Conservation (phyloP, 495 filamentous ascomycete genomes). For the Penicillium cataractarum region DNA sequence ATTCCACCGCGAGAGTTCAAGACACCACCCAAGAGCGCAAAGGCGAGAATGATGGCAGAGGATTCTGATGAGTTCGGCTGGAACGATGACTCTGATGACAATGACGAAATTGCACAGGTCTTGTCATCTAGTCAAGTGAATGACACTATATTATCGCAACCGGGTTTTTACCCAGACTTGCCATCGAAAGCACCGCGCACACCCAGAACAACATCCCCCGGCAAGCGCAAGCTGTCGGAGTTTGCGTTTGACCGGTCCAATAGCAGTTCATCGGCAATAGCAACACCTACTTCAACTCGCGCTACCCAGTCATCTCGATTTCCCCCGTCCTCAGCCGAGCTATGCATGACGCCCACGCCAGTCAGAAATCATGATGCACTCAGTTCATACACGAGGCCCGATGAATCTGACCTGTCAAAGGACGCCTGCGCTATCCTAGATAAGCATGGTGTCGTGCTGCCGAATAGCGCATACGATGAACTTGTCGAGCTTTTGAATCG, state of each 20-base stretch:
- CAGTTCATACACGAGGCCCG: constrained; percentile 24
- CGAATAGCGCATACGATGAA: constrained; percentile 40
- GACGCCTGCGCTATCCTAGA: constrained; percentile 57
- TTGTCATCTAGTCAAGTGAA: constrained; percentile 15
- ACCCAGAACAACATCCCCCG: constrained; percentile 50
- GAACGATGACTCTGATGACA: constrained; percentile 46
- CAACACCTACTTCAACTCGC: constrained; percentile 29
- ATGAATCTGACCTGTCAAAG: constrained; percentile 53
- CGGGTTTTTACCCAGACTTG: constrained; percentile 22
- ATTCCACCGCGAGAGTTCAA: constrained; percentile 23
- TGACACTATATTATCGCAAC: constrained; percentile 27
- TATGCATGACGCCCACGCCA: constrained; percentile 55
- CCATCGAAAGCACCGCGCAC: constrained; percentile 48
- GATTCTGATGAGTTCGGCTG: constrained; percentile 51
- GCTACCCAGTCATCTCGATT: constrained; percentile 25
- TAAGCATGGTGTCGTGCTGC: constrained; percentile 47
- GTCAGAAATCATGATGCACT: constrained; percentile 46
- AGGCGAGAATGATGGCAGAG: constrained; percentile 45
- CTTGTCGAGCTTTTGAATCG: constrained; percentile 54
- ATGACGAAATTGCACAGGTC: constrained; percentile 22
- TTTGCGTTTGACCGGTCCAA: constrained; percentile 13
- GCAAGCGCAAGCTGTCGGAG: constrained; percentile 55
- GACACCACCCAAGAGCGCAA: constrained; percentile 39
- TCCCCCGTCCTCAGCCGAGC: constrained; percentile 37
- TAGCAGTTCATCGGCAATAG: constrained; percentile 16